phyloP scores from a whole-genome alignment of 352 stramenopile species.

The Pseudoperonospora humuli region DNA sequence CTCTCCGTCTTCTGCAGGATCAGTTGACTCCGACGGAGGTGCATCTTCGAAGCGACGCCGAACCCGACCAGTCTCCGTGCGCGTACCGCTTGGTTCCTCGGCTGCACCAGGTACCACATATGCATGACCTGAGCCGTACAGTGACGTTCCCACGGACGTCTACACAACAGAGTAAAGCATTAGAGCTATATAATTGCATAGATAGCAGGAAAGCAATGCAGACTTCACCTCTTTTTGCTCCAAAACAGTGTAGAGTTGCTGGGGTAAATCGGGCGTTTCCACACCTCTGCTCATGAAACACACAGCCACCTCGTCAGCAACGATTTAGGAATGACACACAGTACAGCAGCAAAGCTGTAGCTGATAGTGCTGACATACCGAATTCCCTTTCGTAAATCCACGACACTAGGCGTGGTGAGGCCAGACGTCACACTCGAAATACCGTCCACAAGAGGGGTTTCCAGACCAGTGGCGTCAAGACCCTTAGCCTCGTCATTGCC shows the following conservation, averaged over 20 bases:
- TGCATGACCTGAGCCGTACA: constrained; percentile 68
- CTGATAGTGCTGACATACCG: constrained; percentile 21
- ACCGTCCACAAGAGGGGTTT: constrained; percentile 50
- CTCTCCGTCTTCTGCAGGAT: constrained; percentile 40
- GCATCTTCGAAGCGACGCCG: constrained; percentile 67
- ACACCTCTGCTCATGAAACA: constrained; percentile 28
- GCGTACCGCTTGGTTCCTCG: constrained; percentile 27
- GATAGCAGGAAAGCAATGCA: neutral
- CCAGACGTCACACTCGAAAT: constrained; percentile 64
- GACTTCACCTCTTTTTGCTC: constrained; percentile 58
- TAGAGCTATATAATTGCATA: constrained; percentile 1
- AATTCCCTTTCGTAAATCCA: constrained; percentile 76
- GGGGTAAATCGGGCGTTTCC: constrained; percentile 48
- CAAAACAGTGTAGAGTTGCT: constrained; percentile 75
- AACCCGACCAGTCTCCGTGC: constrained; percentile 44
- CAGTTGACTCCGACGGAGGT: constrained; percentile 19
- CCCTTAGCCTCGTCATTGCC: constrained; percentile 18
- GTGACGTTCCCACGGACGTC: constrained; percentile 59
- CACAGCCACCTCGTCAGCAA: constrained; percentile 2
- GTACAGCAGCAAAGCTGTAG: neutral
- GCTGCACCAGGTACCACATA: constrained; percentile 53
- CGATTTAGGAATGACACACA: neutral
- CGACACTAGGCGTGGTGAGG: constrained; percentile 55
- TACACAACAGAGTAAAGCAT: constrained; percentile 10
- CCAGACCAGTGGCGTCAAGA: constrained; percentile 48